A percentile compares a stretch with the other conserved stretches of the same genome.
These are phyloP conservation scores for Penstemon eatonii DNA, from an alignment of 257 asterid species.

Conservation along the genomic window DNA sequence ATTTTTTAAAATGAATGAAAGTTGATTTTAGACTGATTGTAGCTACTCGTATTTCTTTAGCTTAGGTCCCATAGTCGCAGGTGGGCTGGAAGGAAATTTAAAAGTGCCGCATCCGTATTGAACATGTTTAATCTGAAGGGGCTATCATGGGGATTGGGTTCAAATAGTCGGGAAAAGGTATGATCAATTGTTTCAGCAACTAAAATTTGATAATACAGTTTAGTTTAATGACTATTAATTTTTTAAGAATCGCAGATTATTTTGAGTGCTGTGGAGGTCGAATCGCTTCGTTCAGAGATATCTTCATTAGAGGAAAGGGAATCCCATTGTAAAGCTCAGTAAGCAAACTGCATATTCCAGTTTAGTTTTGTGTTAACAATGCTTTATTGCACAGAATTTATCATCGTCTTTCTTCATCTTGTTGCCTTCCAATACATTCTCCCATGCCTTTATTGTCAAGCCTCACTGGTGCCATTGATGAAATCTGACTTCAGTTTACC, in stretches of 20 bases:
- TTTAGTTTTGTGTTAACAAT: slow-evolving; percentile 17
- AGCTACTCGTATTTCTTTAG: slow-evolving; percentile 38
- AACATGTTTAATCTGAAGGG: slow-evolving; percentile 71
- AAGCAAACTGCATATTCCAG: slow-evolving; percentile 31
- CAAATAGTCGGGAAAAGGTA: slow-evolving; percentile 86
- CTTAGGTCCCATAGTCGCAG: slow-evolving; percentile 47
- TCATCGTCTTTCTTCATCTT: neutral
- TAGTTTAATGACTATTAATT: slow-evolving; percentile 23
- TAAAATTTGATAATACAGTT: slow-evolving; percentile 12
- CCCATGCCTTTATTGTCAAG: neutral
- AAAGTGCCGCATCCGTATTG: slow-evolving; percentile 65
- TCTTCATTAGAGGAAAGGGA: slow-evolving; percentile 78
- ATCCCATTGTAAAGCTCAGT: slow-evolving; percentile 90
- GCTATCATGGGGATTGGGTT: slow-evolving; percentile 67
- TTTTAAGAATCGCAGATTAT: slow-evolving; percentile 54
- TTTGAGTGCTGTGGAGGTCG: slow-evolving; percentile 81
- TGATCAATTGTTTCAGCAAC: neutral
- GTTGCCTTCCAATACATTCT: neutral
- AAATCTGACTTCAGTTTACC: too few species aligned
- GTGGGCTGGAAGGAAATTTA: slow-evolving; percentile 47
- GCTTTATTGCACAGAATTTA: slow-evolving; percentile 1
- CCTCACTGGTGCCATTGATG: too few species aligned
- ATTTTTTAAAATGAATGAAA: slow-evolving; percentile 12
- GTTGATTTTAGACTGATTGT: slow-evolving; percentile 26
- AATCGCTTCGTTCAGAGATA: slow-evolving; percentile 92